Base-by-base conservation (phyloP, 352 stramenopile species). In the Aphanomyces stellatus region DNA sequence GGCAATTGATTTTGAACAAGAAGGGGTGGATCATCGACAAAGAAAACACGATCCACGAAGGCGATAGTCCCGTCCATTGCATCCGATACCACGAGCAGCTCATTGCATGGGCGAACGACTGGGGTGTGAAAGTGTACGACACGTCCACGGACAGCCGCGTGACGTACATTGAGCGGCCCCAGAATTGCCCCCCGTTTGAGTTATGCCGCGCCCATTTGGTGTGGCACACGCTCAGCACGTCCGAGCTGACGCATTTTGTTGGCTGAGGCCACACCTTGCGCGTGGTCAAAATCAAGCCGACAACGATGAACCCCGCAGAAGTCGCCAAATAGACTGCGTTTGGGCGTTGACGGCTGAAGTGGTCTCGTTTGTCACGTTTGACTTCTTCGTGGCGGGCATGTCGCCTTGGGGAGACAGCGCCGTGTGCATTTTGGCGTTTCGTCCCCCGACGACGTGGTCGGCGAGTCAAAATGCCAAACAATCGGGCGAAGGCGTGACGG, bases 1-100 rank as follows among this genome's bases (percentile, higher is more conserved):
- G 85, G 0, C 85, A 93, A 66, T 64, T 93, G 19, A 88, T 91
- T 34, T 74, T 93, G 59, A 93, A 93, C 72, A 87, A 82, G 70
- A 90, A 90, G 63, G 85, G 85, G 3, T 93, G 85, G 85, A 91
- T 93, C 69, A 87, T 93, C 65, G 85, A 93, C 74, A 89, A 90
- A 70, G 85, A 93, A 69, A 88, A 66, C 55, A 93, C 85, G 0
- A 72, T 93, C 8, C 85, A 93, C 61, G 85, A 93, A 69, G 85
- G 85, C 2, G 85, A 93, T 77, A 82, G 85, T 0, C 81, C 85
- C 0, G 81, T 93, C 59, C 85, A 93, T 51, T 68, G 75, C 7
- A 93, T 93, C 69, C 79, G 80, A n/a, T 93, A 83, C 82, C 84
- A 85, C 28, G 73, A 88, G 3, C 78, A 82, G 3, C 76, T 93